phyloP scores from a whole-genome alignment of 768 basidiomycete genomes.

The Boletus subcaerulescens region DNA sequence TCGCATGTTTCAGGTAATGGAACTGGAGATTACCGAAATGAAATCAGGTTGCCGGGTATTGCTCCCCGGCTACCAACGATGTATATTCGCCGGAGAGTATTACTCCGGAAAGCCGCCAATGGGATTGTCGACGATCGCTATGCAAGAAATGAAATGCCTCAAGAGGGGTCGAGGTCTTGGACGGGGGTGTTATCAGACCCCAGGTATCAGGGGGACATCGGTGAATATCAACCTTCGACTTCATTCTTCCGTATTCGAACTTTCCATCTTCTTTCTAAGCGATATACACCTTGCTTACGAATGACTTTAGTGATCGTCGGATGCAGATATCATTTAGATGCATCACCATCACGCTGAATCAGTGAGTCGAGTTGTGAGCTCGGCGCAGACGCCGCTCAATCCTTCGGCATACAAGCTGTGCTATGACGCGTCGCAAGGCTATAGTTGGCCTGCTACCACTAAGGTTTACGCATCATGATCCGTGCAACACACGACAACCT shows the following conservation, averaged over 20 bases:
- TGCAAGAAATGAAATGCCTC: constrained; percentile 5
- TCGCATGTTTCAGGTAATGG: neutral
- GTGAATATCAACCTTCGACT: neutral
- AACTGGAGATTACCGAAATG: constrained; percentile 28
- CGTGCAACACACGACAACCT: neutral
- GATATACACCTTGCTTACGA: constrained; percentile 6
- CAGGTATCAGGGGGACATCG: neutral
- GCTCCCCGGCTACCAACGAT: neutral
- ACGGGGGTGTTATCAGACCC: neutral
- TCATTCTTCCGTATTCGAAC: neutral
- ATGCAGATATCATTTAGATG: neutral
- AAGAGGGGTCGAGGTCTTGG: neutral
- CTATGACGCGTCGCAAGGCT: neutral
- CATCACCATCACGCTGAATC: neutral
- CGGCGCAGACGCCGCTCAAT: neutral
- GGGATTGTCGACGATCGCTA: constrained; percentile 11
- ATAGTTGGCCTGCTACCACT: neutral
- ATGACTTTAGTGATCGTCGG: constrained; percentile 7
- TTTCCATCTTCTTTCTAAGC: neutral
- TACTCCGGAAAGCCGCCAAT: neutral
- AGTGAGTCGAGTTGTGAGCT: constrained; percentile 13
- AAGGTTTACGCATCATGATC: neutral
- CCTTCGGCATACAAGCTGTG: neutral
- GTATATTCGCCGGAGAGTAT: constrained; percentile 5
- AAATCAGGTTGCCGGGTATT: constrained; percentile 16